Evolutionary conservation across 192 early-diverging fungal species (phyloP).

Genomic region (Oehlia diaphana): DNA sequence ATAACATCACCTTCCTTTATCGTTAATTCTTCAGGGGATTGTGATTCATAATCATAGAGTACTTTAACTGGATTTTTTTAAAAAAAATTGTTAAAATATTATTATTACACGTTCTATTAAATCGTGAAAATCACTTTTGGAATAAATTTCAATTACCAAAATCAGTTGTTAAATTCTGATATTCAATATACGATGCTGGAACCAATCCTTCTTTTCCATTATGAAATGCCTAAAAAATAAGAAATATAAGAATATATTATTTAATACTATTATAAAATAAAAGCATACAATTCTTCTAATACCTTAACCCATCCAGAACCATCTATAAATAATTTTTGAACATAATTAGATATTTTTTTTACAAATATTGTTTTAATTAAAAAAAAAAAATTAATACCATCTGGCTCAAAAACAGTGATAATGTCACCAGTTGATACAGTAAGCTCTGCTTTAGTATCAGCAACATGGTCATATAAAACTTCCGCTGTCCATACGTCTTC

Average conservation of each 20-base stretch:
- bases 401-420: constrained; percentile 54
- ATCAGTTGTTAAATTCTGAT: constrained; percentile 1
- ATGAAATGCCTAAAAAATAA: constrained; percentile 9
- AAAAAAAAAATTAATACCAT: constrained; percentile 38
- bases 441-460: constrained; percentile 55
- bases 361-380: not conserved
- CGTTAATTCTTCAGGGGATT: constrained; percentile 51
- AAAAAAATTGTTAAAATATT: not conserved
- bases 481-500: constrained; percentile 31
- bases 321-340: constrained; percentile 37
- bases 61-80: constrained; percentile 37
- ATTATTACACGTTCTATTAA: not conserved
- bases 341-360: not conserved
- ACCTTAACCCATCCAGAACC: constrained; percentile 64
- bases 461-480: constrained; percentile 65
- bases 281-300: not conserved
- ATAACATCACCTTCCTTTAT: constrained; percentile 50
- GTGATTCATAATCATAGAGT: constrained; percentile 56
- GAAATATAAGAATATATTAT: not conserved
- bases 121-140: too few species aligned
- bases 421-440: constrained; percentile 55
- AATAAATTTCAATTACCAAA: constrained; percentile 1
- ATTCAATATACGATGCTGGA: constrained; percentile 53
- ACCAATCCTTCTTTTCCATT: constrained; percentile 43
- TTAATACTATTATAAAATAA: not conserved